A percentile compares a stretch with the other conserved stretches of the same genome.
Conservation (phyloP, 768 basidiomycete species). For the Mycena olivaceomarginata region DNA sequence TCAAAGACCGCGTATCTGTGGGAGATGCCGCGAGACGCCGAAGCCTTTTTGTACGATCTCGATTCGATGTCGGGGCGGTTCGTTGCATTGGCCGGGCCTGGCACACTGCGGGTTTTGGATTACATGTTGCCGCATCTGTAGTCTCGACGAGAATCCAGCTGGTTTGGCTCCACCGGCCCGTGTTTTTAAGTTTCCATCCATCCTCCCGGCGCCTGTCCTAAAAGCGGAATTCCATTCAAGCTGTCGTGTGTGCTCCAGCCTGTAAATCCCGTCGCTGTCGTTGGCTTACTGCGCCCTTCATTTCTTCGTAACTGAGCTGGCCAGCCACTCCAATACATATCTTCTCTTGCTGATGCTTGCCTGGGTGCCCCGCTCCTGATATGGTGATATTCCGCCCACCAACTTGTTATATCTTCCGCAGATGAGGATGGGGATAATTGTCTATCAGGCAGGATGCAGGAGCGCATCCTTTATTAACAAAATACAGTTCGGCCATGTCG, state of each 20-base stretch:
- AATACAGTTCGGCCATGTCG: too few relatives aligned
- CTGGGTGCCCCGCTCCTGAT: neutral
- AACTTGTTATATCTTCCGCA: neutral
- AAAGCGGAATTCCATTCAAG: neutral
- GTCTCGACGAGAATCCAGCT: neutral
- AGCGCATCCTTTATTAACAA: too few relatives aligned
- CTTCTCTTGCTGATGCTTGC: constrained; percentile 1
- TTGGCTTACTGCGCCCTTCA: neutral
- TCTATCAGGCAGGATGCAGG: neutral
- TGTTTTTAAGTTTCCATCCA: neutral
- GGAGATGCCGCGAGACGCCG: neutral
- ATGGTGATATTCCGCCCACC: neutral
- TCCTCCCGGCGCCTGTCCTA: neutral
- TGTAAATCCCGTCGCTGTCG: neutral
- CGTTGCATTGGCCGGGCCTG: neutral
- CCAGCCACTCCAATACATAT: neutral
- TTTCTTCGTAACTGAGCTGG: neutral
- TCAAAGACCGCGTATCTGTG: constrained; percentile 25
- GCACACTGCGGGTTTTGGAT: constrained; percentile 32
- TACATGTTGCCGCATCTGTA: constrained; percentile 31
- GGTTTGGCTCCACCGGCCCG: neutral
- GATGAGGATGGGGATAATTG: constrained; percentile 17
- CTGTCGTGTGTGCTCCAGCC: neutral
- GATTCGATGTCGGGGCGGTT: constrained; percentile 31
- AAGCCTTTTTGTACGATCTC: constrained; percentile 17